phyloP scores from a whole-genome alignment of 805 yeast species.

The Cephaloascus fragrans region DNA sequence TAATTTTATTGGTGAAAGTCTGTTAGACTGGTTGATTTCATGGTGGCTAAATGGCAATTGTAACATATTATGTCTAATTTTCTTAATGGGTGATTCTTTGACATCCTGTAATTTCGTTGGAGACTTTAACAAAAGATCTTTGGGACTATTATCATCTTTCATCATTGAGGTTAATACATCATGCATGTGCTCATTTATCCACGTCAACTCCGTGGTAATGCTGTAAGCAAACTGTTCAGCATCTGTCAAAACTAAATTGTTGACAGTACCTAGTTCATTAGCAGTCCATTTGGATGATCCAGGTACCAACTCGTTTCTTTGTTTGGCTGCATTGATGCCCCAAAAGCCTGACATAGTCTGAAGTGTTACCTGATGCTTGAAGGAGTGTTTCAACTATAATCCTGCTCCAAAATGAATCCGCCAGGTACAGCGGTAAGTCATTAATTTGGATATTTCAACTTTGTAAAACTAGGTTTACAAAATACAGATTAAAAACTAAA shows the following conservation, averaged over 20 bases:
- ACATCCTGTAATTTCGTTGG: conserved; percentile 8
- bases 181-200: conserved; percentile 30
- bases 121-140: conserved; percentile 7
- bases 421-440: too few species aligned
- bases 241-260: conserved; percentile 23
- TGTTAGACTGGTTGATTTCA: too few species aligned
- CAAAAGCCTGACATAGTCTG: conserved; percentile 12
- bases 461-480: too few species aligned
- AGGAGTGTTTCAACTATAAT: too few species aligned
- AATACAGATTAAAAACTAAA: too few species aligned
- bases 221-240: conserved; percentile 28
- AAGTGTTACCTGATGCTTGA: too few species aligned
- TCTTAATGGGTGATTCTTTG: not conserved
- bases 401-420: too few species aligned
- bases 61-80: conserved; percentile 1
- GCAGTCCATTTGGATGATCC: conserved; percentile 46
- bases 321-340: conserved; percentile 23
- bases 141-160: conserved; percentile 6
- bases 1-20: too few species aligned
- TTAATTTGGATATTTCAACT: too few species aligned
- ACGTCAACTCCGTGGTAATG: conserved; percentile 26
- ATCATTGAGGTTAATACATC: conserved; percentile 14
- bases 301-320: conserved; percentile 23
- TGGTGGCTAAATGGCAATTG: too few species aligned
- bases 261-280: conserved; percentile 28